Conservation (phyloP, 2,329 filamentous ascomycete genomes). For the Colletotrichum noveboracense region DNA sequence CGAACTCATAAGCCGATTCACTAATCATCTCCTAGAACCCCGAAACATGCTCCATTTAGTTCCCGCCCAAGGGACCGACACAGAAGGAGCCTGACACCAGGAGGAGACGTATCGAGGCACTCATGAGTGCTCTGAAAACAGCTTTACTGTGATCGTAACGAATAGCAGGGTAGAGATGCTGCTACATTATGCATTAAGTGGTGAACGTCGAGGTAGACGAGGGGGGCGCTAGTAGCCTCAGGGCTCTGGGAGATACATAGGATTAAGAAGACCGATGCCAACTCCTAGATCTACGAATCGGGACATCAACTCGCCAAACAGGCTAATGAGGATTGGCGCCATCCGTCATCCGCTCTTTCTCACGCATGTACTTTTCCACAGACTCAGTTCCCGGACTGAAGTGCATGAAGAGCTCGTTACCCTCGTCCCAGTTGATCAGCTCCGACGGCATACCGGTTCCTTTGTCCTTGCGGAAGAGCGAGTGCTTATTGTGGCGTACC, state of each 20-base stretch:
- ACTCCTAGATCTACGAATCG: not conserved
- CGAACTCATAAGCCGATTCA: not conserved
- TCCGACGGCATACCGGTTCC: conserved; percentile 34
- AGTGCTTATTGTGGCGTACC: conserved; percentile 39
- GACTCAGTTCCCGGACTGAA: conserved; percentile 29
- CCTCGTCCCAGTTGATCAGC: conserved; percentile 32
- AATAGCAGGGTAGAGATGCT: not conserved
- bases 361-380: conserved; percentile 24
- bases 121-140: not conserved
- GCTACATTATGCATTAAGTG: not conserved
- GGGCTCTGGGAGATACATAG: not conserved
- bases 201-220: not conserved
- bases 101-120: not conserved
- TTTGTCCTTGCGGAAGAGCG: conserved; percentile 27
- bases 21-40: not conserved
- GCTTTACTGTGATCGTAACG: not conserved
- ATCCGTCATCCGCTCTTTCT: not conserved
- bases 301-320: not conserved
- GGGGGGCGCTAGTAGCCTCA: not conserved
- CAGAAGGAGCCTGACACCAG: not conserved
- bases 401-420: conserved; percentile 37
- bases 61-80: not conserved
- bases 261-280: not conserved
- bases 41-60: not conserved
- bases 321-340: not conserved